Evolutionary conservation across 1,284 basidiomycete species (phyloP).

Genomic region (Rhodotorula sp.): DNA sequence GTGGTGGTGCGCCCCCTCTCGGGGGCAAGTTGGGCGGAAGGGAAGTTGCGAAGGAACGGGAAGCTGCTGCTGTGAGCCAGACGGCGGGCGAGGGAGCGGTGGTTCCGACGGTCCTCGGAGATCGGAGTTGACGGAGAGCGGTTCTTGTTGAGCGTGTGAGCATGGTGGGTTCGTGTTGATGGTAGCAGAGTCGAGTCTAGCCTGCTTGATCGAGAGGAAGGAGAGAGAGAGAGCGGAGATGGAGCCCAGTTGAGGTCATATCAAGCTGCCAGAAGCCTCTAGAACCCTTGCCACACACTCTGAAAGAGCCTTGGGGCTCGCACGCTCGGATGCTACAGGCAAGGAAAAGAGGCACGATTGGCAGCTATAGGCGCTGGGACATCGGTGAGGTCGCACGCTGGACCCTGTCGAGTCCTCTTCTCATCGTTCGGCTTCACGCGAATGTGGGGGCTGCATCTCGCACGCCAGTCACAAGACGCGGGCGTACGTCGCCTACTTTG

Average conservation of each 20-base stretch:
- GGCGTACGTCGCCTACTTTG: too few species aligned
- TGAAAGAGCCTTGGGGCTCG: not conserved
- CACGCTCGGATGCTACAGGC: not conserved
- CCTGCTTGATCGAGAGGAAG: not conserved
- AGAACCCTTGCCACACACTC: not conserved
- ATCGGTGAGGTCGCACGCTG: not conserved
- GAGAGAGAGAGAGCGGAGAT: not conserved
- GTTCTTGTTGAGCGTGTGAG: not conserved
- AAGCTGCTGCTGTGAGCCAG: not conserved
- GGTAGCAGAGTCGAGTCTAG: not conserved
- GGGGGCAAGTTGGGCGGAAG: not conserved
- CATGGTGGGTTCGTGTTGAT: not conserved
- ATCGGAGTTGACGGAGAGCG: not conserved
- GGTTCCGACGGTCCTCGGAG: not conserved
- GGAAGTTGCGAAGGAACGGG: not conserved
- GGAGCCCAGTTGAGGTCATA: too few species aligned
- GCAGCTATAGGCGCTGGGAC: not conserved
- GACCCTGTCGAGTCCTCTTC: too few species aligned
- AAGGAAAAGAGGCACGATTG: not conserved
- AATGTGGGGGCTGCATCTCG: too few species aligned
- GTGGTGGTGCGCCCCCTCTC: conserved; percentile 11
- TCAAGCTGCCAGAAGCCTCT: too few species aligned
- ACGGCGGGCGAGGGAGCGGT: not conserved
- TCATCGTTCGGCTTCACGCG: too few species aligned
- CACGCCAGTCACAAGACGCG: too few species aligned